These are phyloP conservation scores for Macrocybe gigantea DNA, from an alignment of 768 basidiomycete species.

Conservation along the genomic window DNA sequence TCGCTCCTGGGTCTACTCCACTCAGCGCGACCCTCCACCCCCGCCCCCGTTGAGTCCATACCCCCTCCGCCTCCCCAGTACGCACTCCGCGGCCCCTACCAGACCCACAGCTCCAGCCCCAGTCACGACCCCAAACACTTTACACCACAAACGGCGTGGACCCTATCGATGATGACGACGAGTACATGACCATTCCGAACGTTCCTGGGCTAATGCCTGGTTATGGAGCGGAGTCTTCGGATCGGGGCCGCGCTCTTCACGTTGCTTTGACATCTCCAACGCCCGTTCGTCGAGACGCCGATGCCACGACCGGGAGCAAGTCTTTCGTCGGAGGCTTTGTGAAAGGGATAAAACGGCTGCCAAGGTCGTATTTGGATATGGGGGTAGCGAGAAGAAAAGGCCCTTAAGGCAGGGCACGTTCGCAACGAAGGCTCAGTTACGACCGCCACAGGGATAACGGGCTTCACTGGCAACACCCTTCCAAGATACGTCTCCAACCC, in stretches of 20 bases:
- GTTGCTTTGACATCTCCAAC: background rate
- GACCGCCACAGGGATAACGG: slow-evolving; percentile 20
- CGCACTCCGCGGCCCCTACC: slow-evolving; percentile 24
- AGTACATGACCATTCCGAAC: slow-evolving; percentile 20
- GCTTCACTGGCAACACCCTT: slow-evolving; percentile 21
- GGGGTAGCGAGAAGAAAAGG: slow-evolving; percentile 15
- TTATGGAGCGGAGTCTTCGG: slow-evolving; percentile 7
- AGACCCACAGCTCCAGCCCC: slow-evolving; percentile 16
- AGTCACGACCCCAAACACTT: slow-evolving; percentile 8
- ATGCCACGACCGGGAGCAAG: slow-evolving; percentile 10
- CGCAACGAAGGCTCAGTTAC: slow-evolving; percentile 22
- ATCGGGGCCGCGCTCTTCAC: background rate
- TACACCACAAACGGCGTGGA: slow-evolving; percentile 12
- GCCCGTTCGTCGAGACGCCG: background rate
- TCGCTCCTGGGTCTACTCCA: slow-evolving; percentile 31
- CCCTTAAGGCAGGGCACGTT: slow-evolving; percentile 15
- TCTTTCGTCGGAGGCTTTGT: slow-evolving; percentile 32
- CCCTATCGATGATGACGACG: slow-evolving; percentile 22
- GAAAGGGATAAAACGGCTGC: slow-evolving; percentile 26
- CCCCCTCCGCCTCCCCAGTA: slow-evolving; percentile 13
- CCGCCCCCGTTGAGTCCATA: slow-evolving; percentile 14
- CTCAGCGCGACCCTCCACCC: slow-evolving; percentile 25
- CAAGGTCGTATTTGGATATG: slow-evolving; percentile 25
- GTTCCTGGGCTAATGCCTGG: slow-evolving; percentile 8
- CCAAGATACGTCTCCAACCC: slow-evolving; percentile 33